phyloP scores from a whole-genome alignment of 2,329 filamentous ascomycete species.

The Paecilomyces formosus region DNA sequence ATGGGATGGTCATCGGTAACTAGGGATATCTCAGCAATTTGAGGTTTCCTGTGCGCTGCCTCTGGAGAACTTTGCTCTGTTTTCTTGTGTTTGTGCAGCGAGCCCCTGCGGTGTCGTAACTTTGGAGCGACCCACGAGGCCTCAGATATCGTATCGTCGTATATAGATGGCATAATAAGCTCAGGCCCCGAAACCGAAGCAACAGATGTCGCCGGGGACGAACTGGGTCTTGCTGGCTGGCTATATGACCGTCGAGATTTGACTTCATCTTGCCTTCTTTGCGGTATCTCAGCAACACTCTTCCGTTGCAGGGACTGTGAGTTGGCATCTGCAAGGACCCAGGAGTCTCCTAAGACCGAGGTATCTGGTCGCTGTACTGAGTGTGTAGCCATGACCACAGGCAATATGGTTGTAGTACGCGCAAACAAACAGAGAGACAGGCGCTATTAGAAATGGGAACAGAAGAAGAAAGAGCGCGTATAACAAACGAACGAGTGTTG shows the following conservation, averaged over 20 bases:
- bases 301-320: not conserved
- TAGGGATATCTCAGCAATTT: not conserved
- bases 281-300: slow-evolving; percentile 10
- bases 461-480: not conserved
- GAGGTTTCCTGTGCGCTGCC: slow-evolving; percentile 3
- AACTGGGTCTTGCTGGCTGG: slow-evolving; percentile 6
- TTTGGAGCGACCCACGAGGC: slow-evolving; percentile 25
- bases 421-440: not conserved
- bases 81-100: slow-evolving; percentile 14
- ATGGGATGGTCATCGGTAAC: not conserved
- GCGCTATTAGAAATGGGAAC: not conserved
- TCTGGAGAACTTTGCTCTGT: slow-evolving; percentile 1
- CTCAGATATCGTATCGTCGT: slow-evolving; percentile 24
- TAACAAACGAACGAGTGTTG: not conserved
- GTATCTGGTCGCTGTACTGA: slow-evolving; percentile 1
- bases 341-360: slow-evolving; percentile 27
- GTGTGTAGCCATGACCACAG: not conserved
- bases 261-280: slow-evolving; percentile 2
- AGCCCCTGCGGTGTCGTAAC: slow-evolving; percentile 11
- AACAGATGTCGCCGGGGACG: slow-evolving; percentile 16
- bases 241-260: slow-evolving; percentile 5
- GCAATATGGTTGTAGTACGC: not conserved
- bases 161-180: slow-evolving; percentile 34
- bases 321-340: slow-evolving; percentile 22
- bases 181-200: slow-evolving; percentile 27